Evolutionary conservation across 371 early-diverging fungal genomes (phyloP), one percentile per base, ranked within the genome.

Genomic region (Circinella minor): DNA sequence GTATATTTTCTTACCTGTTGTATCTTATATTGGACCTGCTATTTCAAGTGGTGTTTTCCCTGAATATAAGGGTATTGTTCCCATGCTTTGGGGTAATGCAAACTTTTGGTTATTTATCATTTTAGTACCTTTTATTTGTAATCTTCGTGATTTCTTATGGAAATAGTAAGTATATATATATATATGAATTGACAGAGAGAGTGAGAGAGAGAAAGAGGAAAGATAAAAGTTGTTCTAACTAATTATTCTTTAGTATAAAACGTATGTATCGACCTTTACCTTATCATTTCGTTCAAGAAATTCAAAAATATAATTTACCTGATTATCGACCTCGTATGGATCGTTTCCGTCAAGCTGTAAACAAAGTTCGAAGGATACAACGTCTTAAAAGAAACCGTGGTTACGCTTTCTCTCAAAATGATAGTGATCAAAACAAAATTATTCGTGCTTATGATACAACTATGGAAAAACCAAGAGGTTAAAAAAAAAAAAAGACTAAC

Each of bases 401-500:
- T 43, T 99, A 93, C 81, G 99, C 99, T 10, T 99, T 99, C 77
- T 96, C 97, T 54, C 98, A 99, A 78, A 96, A 91, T 80, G 99
- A 99, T 73, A 90, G 90, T 71, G 99, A 98, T 18, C 97, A 97
- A 79, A 93, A 94, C 43, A 90, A 95, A 71, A 81, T 99, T 61
- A 96, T 98, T 69, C 90, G 98, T 49, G 91, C 94, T 47, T 98
- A 98, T 84, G 98, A 98, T 84, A 98, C 99, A 54, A 98, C 99
- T 3, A 79, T 91, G 65, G 87, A 91, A 68, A 97, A 97, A 83
- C 97, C 98, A 15, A 82, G 74, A 63, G 95, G 95, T 46, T 90
- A 85, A 78, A 9, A 39, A n/a, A n/a, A n/a, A n/a, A n/a, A 27
- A 27, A 27, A 27, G 27, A 27, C 27, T 27, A 27, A 2, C 27